phyloP scores from a whole-genome alignment of 208 protist genomes.

The Acanthamoeba lenticulata region DNA sequence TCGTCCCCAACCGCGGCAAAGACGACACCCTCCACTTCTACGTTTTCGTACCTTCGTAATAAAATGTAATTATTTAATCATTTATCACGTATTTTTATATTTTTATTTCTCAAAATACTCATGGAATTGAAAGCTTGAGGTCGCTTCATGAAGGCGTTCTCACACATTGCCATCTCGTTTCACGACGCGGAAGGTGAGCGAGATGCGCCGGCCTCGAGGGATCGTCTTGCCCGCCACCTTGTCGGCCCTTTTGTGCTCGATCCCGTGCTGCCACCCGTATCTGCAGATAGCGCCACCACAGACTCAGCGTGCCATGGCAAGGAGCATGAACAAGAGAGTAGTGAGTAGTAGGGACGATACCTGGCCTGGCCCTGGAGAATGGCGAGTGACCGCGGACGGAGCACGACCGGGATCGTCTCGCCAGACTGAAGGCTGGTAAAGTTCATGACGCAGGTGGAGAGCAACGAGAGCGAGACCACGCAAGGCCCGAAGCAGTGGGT shows the following conservation, averaged over 20 bases:
- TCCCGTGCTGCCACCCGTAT: conserved; percentile 25
- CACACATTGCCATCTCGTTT: background rate
- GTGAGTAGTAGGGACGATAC: background rate
- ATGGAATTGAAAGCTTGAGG: no score
- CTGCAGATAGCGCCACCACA: background rate
- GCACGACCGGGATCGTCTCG: background rate
- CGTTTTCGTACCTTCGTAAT: background rate
- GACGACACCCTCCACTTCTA: conserved; percentile 6
- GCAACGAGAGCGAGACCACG: background rate
- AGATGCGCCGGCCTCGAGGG: background rate
- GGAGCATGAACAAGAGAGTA: background rate
- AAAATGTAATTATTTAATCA: background rate
- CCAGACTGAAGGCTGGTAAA: background rate
- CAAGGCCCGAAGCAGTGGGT: background rate
- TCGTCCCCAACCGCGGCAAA: background rate
- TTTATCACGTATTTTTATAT: background rate
- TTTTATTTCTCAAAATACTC: background rate
- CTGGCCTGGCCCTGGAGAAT: background rate
- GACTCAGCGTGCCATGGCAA: background rate
- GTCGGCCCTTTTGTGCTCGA: background rate
- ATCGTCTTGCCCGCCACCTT: background rate
- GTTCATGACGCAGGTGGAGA: conserved; percentile 4
- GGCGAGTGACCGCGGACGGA: background rate
- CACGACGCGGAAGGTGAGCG: background rate
- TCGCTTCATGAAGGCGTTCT: no score